Conservation (phyloP, 2,329 filamentous ascomycete species). For the Aspergillus sp. region DNA sequence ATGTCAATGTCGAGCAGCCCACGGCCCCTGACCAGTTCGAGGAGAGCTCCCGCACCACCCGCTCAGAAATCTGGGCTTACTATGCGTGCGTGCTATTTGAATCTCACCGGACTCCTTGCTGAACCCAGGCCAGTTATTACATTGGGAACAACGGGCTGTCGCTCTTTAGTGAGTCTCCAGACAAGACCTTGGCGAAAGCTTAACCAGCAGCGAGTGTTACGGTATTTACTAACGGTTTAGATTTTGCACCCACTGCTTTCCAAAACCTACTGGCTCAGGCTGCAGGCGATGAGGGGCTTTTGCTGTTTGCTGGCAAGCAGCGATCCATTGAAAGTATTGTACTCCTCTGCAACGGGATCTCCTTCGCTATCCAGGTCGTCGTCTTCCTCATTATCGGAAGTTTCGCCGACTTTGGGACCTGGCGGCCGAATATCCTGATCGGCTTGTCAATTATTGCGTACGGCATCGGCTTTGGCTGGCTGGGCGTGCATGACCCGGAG, state of each 20-base stretch:
- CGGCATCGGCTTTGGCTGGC: slow-evolving; percentile 65
- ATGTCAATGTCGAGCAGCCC: slow-evolving; percentile 32
- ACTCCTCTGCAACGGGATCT: slow-evolving; percentile 65
- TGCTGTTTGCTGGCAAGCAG: slow-evolving; percentile 56
- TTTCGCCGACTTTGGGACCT: slow-evolving; percentile 63
- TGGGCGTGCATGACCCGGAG: slow-evolving; percentile 60
- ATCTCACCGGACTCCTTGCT: slow-evolving; percentile 1
- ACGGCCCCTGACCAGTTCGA: slow-evolving; percentile 58
- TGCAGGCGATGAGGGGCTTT: slow-evolving; percentile 52
- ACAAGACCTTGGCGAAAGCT: slow-evolving; percentile 6
- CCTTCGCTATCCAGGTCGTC: slow-evolving; percentile 65
- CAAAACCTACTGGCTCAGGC: slow-evolving; percentile 65
- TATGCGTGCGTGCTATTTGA: slow-evolving; percentile 43
- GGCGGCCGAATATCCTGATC: slow-evolving; percentile 63
- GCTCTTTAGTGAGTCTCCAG: slow-evolving; percentile 51
- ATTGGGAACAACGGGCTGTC: slow-evolving; percentile 65
- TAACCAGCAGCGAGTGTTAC: background rate
- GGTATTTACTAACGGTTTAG: slow-evolving; percentile 18
- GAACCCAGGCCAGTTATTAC: slow-evolving; percentile 53
- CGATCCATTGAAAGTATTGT: slow-evolving; percentile 67
- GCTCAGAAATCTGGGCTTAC: slow-evolving; percentile 58
- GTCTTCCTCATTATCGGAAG: slow-evolving; percentile 48
- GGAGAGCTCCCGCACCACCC: slow-evolving; percentile 51
- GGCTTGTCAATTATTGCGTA: slow-evolving; percentile 61
- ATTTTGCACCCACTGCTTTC: slow-evolving; percentile 64